phyloP scores from a whole-genome alignment of 768 basidiomycete species.

The Boletus speciosus region DNA sequence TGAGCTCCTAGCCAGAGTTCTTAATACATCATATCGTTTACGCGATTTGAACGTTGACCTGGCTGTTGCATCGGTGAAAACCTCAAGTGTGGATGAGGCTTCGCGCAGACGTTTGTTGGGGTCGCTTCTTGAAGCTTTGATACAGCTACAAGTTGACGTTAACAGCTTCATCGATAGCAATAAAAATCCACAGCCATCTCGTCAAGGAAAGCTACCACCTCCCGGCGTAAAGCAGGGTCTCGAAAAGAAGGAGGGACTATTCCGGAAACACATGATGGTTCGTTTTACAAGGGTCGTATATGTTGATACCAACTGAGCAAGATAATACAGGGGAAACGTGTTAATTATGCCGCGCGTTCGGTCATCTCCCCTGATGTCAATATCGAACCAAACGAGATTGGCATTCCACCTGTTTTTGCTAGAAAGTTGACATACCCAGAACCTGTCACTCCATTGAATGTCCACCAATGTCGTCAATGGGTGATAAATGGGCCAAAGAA shows the following conservation, averaged over 20 bases:
- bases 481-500: constrained; percentile 87
- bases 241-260: constrained; percentile 98
- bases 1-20: constrained; percentile 75
- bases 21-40: constrained; percentile 76
- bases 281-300: constrained; percentile 19
- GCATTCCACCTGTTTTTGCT: constrained; percentile 96
- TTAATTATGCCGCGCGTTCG: constrained; percentile 99
- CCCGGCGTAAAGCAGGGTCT: constrained; percentile 93
- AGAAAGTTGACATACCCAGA: constrained; percentile 96
- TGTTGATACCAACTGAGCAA: neutral
- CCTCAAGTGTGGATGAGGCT: constrained; percentile 47
- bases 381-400: constrained; percentile 98
- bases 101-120: constrained; percentile 57
- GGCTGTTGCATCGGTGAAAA: constrained; percentile 58
- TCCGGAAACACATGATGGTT: constrained; percentile 99
- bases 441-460: constrained; percentile 89
- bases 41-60: constrained; percentile 73
- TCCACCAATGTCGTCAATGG: constrained; percentile 80
- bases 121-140: constrained; percentile 70
- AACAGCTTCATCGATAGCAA: constrained; percentile 97
- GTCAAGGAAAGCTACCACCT: constrained; percentile 87
- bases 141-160: constrained; percentile 91
- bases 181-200: constrained; percentile 85
- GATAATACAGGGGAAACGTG: constrained; percentile 83
- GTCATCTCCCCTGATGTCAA: constrained; percentile 99